Percentiles rank a stretch among this genome's conserved stretches.
phyloP scores from a whole-genome alignment of 176 grass and related monocot species.

The Oryza officinalis region DNA sequence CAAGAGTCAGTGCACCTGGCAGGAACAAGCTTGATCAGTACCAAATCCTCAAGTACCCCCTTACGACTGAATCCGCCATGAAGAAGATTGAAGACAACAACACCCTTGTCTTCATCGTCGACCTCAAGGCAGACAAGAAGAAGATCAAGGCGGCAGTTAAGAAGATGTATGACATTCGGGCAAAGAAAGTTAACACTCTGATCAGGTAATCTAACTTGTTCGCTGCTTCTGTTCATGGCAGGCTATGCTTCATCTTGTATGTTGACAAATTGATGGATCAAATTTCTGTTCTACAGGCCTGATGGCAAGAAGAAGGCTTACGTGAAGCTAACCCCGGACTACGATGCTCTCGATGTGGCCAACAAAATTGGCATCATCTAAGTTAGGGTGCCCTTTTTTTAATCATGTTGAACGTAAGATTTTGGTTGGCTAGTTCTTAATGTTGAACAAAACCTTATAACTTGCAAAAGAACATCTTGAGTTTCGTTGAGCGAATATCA shows the following conservation, averaged over 20 bases:
- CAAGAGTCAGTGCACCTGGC: not conserved
- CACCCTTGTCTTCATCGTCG: not conserved
- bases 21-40: not conserved
- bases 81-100: not conserved
- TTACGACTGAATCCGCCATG: not conserved
- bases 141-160: not conserved
- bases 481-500: not conserved
- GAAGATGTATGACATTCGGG: not conserved
- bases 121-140: not conserved
- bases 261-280: not conserved
- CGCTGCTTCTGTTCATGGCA: not conserved
- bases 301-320: not conserved
- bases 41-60: not conserved
- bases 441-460: not conserved
- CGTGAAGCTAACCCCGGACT: not conserved
- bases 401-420: not conserved
- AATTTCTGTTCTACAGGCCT: not conserved
- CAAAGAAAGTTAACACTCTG: not conserved
- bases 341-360: slow-evolving; percentile 14
- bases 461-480: not conserved
- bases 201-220: not conserved
- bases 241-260: not conserved
- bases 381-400: not conserved
- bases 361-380: slow-evolving; percentile 26
- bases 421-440: not conserved